A percentile compares a stretch with the other conserved stretches of the same genome.
Evolutionary conservation across 495 filamentous ascomycete species (phyloP).

Genomic region (Podospora pseudoanserina): DNA sequence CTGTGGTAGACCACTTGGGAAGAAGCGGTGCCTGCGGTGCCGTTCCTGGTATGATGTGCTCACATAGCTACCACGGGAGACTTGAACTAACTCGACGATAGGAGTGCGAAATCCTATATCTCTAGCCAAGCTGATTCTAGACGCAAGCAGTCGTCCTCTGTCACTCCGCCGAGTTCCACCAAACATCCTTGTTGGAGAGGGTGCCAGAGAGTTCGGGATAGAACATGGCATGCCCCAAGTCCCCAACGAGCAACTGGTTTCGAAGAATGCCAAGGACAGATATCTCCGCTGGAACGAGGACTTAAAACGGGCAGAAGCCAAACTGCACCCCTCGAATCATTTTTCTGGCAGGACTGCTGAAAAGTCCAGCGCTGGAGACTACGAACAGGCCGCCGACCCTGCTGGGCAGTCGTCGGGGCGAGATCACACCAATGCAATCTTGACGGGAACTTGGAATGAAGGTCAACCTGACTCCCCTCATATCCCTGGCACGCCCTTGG

Average conservation of each 20-base stretch:
- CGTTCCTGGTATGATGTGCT: conserved; percentile 64
- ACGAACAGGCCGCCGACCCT: conserved; percentile 23
- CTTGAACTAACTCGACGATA: conserved; percentile 31
- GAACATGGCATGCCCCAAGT: conserved; percentile 68
- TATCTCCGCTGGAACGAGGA: conserved; percentile 76
- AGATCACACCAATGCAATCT: conserved; percentile 49
- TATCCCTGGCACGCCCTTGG: conserved; percentile 13
- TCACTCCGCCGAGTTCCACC: conserved; percentile 85
- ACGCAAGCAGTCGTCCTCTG: conserved; percentile 65
- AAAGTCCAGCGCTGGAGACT: conserved; percentile 19
- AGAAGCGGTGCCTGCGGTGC: conserved; percentile 92
- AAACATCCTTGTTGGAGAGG: conserved; percentile 81
- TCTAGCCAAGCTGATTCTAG: conserved; percentile 76
- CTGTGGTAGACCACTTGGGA: conserved; percentile 83
- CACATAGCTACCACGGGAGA: background rate
- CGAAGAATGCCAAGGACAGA: conserved; percentile 67
- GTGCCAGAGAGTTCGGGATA: conserved; percentile 79
- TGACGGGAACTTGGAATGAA: conserved; percentile 59
- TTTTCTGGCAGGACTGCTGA: conserved; percentile 12
- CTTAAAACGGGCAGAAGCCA: conserved; percentile 53
- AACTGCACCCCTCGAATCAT: conserved; percentile 2
- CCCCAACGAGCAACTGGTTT: conserved; percentile 68
- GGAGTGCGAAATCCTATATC: conserved; percentile 91
- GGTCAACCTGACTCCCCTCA: conserved; percentile 53
- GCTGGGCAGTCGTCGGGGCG: conserved; percentile 23